These are phyloP conservation scores for Tirmania nivea DNA, from an alignment of 495 filamentous ascomycete species.

Conservation along the genomic window DNA sequence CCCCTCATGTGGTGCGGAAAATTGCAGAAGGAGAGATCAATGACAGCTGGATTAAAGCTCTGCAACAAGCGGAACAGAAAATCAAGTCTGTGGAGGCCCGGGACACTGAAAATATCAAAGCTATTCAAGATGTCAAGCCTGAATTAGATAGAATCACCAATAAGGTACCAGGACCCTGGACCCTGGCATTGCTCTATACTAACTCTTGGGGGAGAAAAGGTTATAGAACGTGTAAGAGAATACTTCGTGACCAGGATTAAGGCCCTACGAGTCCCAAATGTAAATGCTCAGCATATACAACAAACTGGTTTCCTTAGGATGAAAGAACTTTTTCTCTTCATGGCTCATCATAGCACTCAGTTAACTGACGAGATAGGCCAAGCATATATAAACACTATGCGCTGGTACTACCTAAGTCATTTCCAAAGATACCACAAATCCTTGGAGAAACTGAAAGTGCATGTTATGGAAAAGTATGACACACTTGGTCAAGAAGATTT, in stretches of 20 bases:
- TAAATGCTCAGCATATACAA: conserved; percentile 90
- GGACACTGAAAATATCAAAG: conserved; percentile 42
- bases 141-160: conserved; percentile 61
- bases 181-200: not conserved
- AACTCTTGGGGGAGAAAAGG: conserved; percentile 30
- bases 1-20: conserved; percentile 56
- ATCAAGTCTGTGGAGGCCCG: conserved; percentile 45
- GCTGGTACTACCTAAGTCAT: conserved; percentile 88
- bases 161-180: conserved; percentile 32
- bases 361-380: conserved; percentile 74
- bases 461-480: conserved; percentile 63
- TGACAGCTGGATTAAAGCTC: conserved; percentile 63
- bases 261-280: conserved; percentile 72
- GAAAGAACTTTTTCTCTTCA: conserved; percentile 68
- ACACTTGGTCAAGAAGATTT: conserved; percentile 60
- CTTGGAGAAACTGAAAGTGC: conserved; percentile 63
- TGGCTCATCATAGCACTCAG: conserved; percentile 51
- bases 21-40: conserved; percentile 80
- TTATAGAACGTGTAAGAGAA: conserved; percentile 81
- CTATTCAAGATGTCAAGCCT: conserved; percentile 61
- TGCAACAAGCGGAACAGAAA: conserved; percentile 67
- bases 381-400: conserved; percentile 96
- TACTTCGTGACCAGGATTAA: conserved; percentile 88
- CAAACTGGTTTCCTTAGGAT: conserved; percentile 70
- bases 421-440: conserved; percentile 73